phyloP scores from a whole-genome alignment of 2,329 filamentous ascomycete species.

The Penicillium sp. region DNA sequence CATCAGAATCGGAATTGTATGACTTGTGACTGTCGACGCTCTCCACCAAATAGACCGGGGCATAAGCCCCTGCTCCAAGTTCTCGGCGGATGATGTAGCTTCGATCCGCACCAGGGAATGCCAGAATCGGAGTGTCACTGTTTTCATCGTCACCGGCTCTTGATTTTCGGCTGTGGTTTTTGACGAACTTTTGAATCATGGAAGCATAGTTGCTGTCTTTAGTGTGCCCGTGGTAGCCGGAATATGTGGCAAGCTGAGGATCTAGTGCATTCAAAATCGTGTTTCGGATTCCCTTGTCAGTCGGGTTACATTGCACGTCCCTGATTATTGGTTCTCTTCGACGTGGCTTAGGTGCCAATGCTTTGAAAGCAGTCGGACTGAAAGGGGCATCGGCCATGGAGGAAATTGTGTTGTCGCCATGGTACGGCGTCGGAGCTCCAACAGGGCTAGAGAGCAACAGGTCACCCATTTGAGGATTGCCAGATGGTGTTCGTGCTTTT shows the following conservation, averaged over 20 bases:
- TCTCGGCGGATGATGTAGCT: constrained; percentile 81
- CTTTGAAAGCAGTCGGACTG: constrained; percentile 45
- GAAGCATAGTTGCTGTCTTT: constrained; percentile 66
- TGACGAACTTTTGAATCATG: constrained; percentile 83
- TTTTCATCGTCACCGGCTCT: constrained; percentile 62
- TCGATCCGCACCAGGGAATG: constrained; percentile 67
- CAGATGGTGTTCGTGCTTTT: constrained; percentile 50
- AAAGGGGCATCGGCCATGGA: constrained; percentile 40
- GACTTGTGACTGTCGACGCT: constrained; percentile 61
- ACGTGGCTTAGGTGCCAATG: constrained; percentile 27
- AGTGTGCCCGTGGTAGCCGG: constrained; percentile 78
- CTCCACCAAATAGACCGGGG: constrained; percentile 90
- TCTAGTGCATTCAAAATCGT: constrained; percentile 75
- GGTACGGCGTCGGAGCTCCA: constrained; percentile 64
- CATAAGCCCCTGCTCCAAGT: constrained; percentile 90
- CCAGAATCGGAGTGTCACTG: constrained; percentile 65
- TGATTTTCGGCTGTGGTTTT: constrained; percentile 60
- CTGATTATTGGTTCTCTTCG: constrained; percentile 70
- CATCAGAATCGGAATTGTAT: constrained; percentile 38
- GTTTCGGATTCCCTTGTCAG: constrained; percentile 73
- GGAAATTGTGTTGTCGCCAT: constrained; percentile 46
- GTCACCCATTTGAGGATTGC: constrained; percentile 45
- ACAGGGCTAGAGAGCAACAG: constrained; percentile 72
- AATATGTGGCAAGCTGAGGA: constrained; percentile 73
- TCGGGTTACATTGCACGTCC: constrained; percentile 85